A percentile compares a stretch with the other conserved stretches of the same genome.
Evolutionary conservation across 2,329 filamentous ascomycete species (phyloP).

Genomic region (Xylariaceae sp.): DNA sequence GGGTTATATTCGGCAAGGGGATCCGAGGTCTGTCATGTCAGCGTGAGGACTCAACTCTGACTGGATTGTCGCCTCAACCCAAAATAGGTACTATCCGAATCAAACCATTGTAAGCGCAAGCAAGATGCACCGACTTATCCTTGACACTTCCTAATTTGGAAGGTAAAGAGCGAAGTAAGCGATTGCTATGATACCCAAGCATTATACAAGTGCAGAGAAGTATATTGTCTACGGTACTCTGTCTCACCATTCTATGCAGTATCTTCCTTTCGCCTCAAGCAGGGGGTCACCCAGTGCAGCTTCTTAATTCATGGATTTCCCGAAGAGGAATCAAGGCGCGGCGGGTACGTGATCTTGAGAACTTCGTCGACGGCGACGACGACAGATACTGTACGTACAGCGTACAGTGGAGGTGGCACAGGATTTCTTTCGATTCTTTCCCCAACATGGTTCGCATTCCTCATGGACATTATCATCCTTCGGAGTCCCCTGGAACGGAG

Average conservation of each 20-base stretch:
- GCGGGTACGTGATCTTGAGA: no score
- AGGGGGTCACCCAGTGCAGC: no score
- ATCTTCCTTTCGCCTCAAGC: no score
- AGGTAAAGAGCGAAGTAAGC: slow-evolving; percentile 16
- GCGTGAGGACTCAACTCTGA: slow-evolving; percentile 17
- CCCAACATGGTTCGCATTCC: slow-evolving; percentile 12
- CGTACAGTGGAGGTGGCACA: background rate
- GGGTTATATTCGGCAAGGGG: slow-evolving; percentile 20
- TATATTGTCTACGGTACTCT: no score
- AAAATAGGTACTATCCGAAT: no score
- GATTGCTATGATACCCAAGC: no score
- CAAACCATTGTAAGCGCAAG: slow-evolving; percentile 19
- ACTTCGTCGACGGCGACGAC: no score
- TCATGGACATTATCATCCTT: slow-evolving; percentile 8
- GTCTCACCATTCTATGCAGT: no score
- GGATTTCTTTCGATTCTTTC: background rate
- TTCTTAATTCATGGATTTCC: no score
- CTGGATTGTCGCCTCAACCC: slow-evolving; percentile 3
- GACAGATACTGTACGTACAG: background rate
- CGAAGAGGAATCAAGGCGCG: no score
- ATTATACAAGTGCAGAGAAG: no score
- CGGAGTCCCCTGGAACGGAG: background rate
- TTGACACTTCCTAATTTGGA: slow-evolving; percentile 15
- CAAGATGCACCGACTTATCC: slow-evolving; percentile 8
- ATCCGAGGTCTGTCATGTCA: slow-evolving; percentile 21